Conservation (phyloP, 306 rosid genomes). For the Ochetophila trinervis region DNA sequence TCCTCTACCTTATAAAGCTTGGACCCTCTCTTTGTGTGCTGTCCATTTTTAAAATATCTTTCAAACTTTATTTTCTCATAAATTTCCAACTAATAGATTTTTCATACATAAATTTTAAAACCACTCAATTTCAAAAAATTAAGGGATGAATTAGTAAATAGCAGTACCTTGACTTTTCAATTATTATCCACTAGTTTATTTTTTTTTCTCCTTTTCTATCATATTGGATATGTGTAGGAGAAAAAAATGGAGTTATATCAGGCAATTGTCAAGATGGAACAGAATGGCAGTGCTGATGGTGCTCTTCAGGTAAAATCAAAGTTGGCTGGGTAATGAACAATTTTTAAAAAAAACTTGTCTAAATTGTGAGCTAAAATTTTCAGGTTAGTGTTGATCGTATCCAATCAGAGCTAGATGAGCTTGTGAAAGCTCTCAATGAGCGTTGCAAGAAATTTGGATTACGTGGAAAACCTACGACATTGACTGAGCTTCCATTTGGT, state of each 20-base stretch:
- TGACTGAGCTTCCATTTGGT: slow-evolving; percentile 97
- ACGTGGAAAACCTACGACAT: slow-evolving; percentile 73
- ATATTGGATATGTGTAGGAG: slow-evolving; percentile 44
- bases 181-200: neutral
- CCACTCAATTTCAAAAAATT: neutral
- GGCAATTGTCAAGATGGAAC: slow-evolving; percentile 84
- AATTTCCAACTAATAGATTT: neutral
- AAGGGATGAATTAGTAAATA: neutral
- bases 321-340: slow-evolving; percentile 13
- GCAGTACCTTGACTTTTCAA: neutral
- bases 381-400: slow-evolving; percentile 68
- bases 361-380: slow-evolving; percentile 37
- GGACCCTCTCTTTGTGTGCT: neutral
- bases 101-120: no score
- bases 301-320: slow-evolving; percentile 61
- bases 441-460: slow-evolving; percentile 93
- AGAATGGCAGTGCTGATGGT: slow-evolving; percentile 55
- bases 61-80: neutral
- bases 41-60: neutral
- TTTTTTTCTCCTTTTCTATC: neutral
- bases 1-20: slow-evolving; percentile 7
- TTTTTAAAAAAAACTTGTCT: slow-evolving; percentile 18
- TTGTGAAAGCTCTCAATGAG: slow-evolving; percentile 78
- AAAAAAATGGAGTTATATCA: slow-evolving; percentile 89
- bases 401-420: slow-evolving; percentile 72